Evolutionary conservation across 2,329 filamentous ascomycete genomes (phyloP), one percentile per base, ranked within the genome.

Genomic region (Phyllosticta ampelicida): DNA sequence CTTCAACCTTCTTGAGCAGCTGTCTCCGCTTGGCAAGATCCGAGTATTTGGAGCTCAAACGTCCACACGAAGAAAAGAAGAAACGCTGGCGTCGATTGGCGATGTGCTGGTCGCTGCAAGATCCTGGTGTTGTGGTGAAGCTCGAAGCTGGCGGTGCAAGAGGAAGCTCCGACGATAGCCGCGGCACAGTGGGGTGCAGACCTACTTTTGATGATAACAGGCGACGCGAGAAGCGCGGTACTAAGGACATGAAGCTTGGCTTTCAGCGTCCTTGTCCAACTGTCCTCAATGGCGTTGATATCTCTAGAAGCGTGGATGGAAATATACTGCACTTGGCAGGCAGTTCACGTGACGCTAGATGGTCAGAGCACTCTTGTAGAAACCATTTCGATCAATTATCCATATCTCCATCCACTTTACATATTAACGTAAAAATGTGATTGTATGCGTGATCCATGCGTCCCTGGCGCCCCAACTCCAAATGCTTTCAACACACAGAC

Each of bases 11-110:
- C 9, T 36, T 9, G 44, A 58, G 52, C 19, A 58, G 28, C 48
- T 54, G 44, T 10, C 51, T 51, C 16, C 52, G 56, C 18, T 48
- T 51, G 28, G 49, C n/a, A 19, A 58, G 52, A 18, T 58, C 55
- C 36, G 36, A 44, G 16, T 44, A 18, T n/a, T 44, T 44, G 16
- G 36, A 44, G 36, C 36, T 5, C 13, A 44, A 16, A n/a, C 16
- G 16, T 8, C 16, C 13, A 44, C 11, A 44, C n/a, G 13, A n/a
- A 8, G 36, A 44, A n/a, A 44, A 44, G 36, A 44, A 16, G 36
- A n/a, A 5, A 6, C n/a, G 36, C 13, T 44, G 36, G 2, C n/a
- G 36, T n/a, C 16, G 36, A 44, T 44, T 44, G 36, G n/a, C 5
- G 36, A 16, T 44, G 36, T 44, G 13, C 11, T 44, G 36, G 36